A percentile compares a stretch with the other conserved stretches of the same genome.
phyloP scores from a whole-genome alignment of 768 basidiomycete genomes.

The Rubroboletus satanas region DNA sequence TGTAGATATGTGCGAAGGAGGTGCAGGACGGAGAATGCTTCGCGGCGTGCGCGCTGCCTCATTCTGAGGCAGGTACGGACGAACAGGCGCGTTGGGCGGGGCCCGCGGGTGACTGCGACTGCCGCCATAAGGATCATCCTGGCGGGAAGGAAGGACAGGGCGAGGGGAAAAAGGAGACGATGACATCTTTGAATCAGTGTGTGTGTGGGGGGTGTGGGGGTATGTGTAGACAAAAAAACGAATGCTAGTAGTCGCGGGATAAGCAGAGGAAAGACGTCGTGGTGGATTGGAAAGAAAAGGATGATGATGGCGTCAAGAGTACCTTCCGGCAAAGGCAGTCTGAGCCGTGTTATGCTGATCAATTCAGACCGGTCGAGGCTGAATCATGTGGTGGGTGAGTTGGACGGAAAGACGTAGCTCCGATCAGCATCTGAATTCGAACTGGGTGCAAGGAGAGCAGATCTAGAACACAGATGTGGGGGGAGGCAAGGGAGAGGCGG shows the following conservation, averaged over 20 bases:
- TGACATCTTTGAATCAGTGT: conserved; percentile 10
- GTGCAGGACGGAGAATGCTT: conserved; percentile 18
- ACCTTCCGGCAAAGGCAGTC: background rate
- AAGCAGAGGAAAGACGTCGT: background rate
- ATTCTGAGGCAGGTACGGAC: background rate
- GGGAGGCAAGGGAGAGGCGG: background rate
- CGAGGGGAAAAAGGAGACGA: conserved; percentile 20
- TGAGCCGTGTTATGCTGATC: conserved; percentile 5
- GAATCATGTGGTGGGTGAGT: background rate
- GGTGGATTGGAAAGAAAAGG: conserved; percentile 3
- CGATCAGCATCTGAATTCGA: conserved; percentile 22
- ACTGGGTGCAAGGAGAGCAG: background rate
- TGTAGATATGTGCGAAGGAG: background rate
- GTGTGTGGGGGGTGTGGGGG: too few relatives aligned
- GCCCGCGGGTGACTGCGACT: background rate
- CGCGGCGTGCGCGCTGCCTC: conserved; percentile 12
- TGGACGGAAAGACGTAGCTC: background rate
- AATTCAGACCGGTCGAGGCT: conserved; percentile 22
- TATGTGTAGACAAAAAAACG: background rate
- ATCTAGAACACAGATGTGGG: conserved; percentile 4
- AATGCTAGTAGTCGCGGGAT: background rate
- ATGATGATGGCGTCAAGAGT: background rate
- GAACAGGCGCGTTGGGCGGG: conserved; percentile 1
- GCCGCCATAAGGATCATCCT: conserved; percentile 5
- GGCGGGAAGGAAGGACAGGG: conserved; percentile 4